Base-by-base conservation (phyloP, 441 rosid genomes). In the Gossypium lobatum region DNA sequence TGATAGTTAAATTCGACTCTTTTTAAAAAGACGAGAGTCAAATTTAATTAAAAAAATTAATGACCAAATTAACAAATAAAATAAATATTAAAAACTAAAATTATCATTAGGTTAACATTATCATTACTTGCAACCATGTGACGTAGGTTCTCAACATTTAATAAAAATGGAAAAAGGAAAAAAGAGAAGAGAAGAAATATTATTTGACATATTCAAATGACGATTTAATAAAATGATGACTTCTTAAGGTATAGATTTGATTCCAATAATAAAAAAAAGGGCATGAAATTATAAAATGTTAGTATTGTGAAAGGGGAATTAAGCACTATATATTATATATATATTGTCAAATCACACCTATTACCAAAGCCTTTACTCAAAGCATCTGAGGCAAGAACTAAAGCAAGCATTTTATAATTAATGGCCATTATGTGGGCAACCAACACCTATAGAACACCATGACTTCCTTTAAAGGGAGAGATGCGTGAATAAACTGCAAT, bases 251-350 rank as follows among this genome's bases (percentile, higher is more conserved):
- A 53, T 57, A 58, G 1, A 6, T 7, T 39, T 52, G 68, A 69
- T 64, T 71, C 25, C 28, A 70, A 71, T 59, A 26, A n/a, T n/a
- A 37, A 20, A 54, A 20, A n/a, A 16, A 46, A 11, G 5, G n/a
- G 52, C 14, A 6, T 25, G 62, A 17, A 20, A 21, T 66, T 63
- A 13, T 26, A 68, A 52, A 77, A 60, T 76, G 59, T 79, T 64
- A 82, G 78, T 80, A 75, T 82, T 80, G 77, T 83, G 81, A 82
- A 82, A 77, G 65, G 72, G 77, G 28, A 50, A 73, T 57, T 58
- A 72, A 70, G 23, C 71, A 67, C 1, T 60, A 57, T 3, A 25
- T 23, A 28, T 28, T 25, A 2, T 28, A 4, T 28, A 28, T 28
- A 39, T 20, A 3, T 76, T 61, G 74, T 64, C 72, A 72, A 73